Percentiles rank a stretch among this genome's conserved stretches.
Evolutionary conservation across 129 eudicot species (phyloP).

Genomic region (Chrysanthemum makinoi): DNA sequence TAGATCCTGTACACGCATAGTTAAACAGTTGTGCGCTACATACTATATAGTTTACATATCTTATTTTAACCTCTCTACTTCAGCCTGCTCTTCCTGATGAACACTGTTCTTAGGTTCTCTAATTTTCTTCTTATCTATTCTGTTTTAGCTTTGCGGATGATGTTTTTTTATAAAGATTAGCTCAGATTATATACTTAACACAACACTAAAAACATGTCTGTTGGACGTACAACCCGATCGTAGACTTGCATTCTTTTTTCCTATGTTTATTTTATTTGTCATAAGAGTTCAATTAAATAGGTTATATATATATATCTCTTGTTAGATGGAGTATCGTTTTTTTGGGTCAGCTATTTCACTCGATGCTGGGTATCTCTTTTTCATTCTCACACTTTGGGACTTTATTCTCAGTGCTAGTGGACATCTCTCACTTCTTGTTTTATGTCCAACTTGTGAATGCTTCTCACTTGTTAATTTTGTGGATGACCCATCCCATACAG

Average conservation of each 20-base stretch:
- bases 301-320: no score
- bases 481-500: no score
- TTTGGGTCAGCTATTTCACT: no score
- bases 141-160: slow-evolving; percentile 10
- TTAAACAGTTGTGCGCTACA: slow-evolving; percentile 18
- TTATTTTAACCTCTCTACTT: not conserved
- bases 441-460: no score
- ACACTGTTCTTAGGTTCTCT: not conserved
- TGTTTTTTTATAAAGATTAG: not conserved
- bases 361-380: no score
- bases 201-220: slow-evolving; percentile 5
- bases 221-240: not conserved
- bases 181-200: not conserved
- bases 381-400: no score
- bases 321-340: no score
- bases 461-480: no score
- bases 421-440: no score
- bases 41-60: slow-evolving; percentile 3
- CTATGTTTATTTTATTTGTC: no score
- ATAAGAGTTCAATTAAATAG: no score
- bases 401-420: no score
- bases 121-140: not conserved
- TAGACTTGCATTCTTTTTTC: not conserved
- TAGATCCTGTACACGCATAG: slow-evolving; percentile 7
- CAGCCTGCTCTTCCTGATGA: slow-evolving; percentile 16